Base-by-base conservation (phyloP, 768 basidiomycete species). In the Hygrocybe coccinea region DNA sequence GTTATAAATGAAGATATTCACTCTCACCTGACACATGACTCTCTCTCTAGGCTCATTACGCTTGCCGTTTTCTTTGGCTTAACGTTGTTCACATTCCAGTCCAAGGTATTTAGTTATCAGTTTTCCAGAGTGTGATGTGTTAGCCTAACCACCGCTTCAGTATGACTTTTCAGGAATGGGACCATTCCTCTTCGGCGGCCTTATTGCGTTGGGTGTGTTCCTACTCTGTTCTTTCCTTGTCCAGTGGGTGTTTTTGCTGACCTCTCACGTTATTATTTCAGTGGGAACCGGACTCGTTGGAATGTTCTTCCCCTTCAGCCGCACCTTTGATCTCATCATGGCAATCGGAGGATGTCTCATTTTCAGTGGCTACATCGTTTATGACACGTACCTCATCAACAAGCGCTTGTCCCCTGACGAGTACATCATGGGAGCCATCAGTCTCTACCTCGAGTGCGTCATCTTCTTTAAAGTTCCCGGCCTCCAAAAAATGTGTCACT, bases 151-250 rank as follows among this genome's bases (percentile, higher is more conserved):
- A 52, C n/a, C 35, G 47, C 17, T 50, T 39, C 61, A 91, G 89
- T 97, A 92, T 71, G 95, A 98, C 74, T 97, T 99, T 72, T 87
- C 86, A 11, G 89, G 89, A 52, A 82, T 97, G 76, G 94, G 85
- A 0, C 90, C 95, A 1, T 95, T 87, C 82, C 78, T 97, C 25
- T 95, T 94, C 61, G 91, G 82, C 15, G 87, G 83, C 47, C 77
- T 97, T 53, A 75, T 93, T 58, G 93, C 91, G 6, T 72, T 95
- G 49, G 54, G 89, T 90, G 71, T 22, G 83, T 67, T 35, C 11
- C 35, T 39, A 21, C 14, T 41, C 33, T 29, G 15, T 33, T 14
- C 50, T 36, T 9, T 37, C 34, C 15, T 2, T 49, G 29, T 8
- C 8, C 8, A 29, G 29, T 8, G 29, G 29, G 29, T 29, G 8